These are phyloP conservation scores for Cryptomeria japonica DNA, from an alignment of 75 land plant genomes.

Conservation along the genomic window DNA sequence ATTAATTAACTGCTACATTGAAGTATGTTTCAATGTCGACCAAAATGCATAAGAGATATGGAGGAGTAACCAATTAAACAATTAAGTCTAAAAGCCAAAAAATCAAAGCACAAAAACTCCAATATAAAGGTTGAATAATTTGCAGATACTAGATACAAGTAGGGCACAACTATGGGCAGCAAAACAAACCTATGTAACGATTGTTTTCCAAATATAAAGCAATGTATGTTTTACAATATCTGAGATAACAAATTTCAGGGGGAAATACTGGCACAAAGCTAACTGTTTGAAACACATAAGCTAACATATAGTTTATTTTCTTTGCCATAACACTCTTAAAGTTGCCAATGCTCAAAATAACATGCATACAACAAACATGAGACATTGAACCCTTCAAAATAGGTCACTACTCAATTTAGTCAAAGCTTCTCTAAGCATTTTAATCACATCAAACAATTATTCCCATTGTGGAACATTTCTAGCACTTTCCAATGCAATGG, in stretches of 20 bases:
- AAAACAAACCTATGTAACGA: background rate
- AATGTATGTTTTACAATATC: background rate
- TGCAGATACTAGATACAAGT: background rate
- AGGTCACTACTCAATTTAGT: background rate
- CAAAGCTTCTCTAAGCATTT: background rate
- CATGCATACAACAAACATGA: too few relatives aligned
- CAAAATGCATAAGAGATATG: background rate
- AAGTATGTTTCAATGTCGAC: background rate
- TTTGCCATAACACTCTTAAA: too few relatives aligned
- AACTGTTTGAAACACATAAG: background rate
- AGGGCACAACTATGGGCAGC: background rate
- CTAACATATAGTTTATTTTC: too few relatives aligned
- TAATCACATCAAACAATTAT: background rate
- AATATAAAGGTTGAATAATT: background rate
- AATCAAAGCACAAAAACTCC: background rate
- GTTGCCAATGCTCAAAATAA: too few relatives aligned
- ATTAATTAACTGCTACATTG: background rate
- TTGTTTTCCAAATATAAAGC: background rate
- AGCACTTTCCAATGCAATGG: background rate
- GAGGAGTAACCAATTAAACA: background rate
- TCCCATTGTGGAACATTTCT: background rate
- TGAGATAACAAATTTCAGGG: background rate
- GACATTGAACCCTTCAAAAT: too few relatives aligned
- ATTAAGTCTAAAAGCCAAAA: background rate
- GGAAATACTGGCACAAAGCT: background rate